Percentiles rank a stretch among this genome's conserved stretches.
Evolutionary conservation across 371 early-diverging fungal species (phyloP).

Genomic region (Circinella umbellata): DNA sequence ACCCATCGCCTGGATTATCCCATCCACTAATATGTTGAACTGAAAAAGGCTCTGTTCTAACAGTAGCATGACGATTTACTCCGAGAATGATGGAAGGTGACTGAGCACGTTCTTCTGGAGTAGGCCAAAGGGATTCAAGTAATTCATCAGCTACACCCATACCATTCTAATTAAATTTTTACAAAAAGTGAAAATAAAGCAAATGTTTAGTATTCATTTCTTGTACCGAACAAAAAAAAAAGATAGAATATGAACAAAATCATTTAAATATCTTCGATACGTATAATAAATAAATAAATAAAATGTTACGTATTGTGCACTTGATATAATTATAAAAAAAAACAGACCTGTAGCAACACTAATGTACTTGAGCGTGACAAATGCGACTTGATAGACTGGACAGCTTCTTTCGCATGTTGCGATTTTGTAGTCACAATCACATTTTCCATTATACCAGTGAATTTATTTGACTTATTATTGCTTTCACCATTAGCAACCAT

Average conservation of each 20-base stretch:
- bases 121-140: conserved; percentile 35
- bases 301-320: no score
- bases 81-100: conserved; percentile 52
- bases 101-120: neutral
- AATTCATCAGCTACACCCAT: conserved; percentile 67
- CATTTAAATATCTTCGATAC: no score
- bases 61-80: conserved; percentile 61
- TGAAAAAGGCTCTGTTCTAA: conserved; percentile 41
- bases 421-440: conserved; percentile 51
- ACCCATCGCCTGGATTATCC: conserved; percentile 40
- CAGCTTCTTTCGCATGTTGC: conserved; percentile 51
- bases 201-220: no score
- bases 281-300: no score
- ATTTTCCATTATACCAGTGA: conserved; percentile 30
- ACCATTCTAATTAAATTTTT: conserved; percentile 48
- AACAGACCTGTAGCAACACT: conserved; percentile 41
- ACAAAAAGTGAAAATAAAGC: no score
- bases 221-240: no score
- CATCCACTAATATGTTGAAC: conserved; percentile 56
- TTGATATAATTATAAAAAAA: no score
- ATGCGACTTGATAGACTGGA: conserved; percentile 37
- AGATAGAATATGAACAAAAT: no score
- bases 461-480: neutral
- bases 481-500: conserved; percentile 3
- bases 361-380: conserved; percentile 49